phyloP scores from a whole-genome alignment of 345 rosid species.

The Syzygium grande region DNA sequence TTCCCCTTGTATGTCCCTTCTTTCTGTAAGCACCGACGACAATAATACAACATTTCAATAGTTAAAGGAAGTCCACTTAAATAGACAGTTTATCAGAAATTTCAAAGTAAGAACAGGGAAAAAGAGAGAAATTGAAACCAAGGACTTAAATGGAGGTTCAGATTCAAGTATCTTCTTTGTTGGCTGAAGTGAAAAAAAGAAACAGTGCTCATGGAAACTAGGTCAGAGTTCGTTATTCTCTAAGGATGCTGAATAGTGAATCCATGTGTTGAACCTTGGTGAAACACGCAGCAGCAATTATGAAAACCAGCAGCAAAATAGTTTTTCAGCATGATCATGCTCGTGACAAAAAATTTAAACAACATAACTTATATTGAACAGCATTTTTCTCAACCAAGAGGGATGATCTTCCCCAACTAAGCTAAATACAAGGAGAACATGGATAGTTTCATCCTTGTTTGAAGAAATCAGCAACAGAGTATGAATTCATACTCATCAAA shows the following conservation, averaged over 20 bases:
- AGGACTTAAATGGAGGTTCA: neutral
- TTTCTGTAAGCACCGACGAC: constrained; percentile 42
- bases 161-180: neutral
- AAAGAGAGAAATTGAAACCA: neutral
- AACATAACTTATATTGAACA: neutral
- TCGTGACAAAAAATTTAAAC: neutral
- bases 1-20: constrained; percentile 91
- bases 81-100: neutral
- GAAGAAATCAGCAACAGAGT: neutral
- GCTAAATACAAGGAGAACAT: neutral
- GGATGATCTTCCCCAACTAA: neutral
- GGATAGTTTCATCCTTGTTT: neutral
- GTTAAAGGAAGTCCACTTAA: neutral
- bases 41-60: neutral
- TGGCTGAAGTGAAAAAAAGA: neutral
- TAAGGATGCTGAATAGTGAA: neutral
- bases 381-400: neutral
- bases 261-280: neutral
- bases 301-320: neutral
- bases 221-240: neutral
- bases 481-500: neutral
- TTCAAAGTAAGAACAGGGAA: neutral
- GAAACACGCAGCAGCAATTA: neutral
- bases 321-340: neutral
- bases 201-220: neutral